Conservation (phyloP, 1,284 basidiomycete genomes). For the Cryptococcus maquisensis region DNA sequence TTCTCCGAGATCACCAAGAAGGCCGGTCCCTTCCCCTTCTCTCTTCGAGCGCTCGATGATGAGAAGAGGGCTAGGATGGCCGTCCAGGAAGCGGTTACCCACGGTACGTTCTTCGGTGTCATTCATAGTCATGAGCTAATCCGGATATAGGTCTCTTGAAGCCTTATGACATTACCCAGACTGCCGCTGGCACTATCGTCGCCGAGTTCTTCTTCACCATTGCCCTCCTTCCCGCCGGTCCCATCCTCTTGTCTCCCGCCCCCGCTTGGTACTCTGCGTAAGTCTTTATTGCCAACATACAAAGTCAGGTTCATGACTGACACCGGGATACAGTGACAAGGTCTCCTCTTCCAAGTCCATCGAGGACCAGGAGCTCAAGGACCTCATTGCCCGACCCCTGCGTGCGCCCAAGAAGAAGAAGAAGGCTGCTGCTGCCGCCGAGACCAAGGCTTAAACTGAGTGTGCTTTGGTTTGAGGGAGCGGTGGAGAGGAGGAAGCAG, state of each 20-base stretch:
- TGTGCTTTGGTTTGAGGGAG: too few species aligned
- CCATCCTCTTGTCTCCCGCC: slow-evolving; percentile 58
- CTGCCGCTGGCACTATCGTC: slow-evolving; percentile 71
- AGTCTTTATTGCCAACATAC: slow-evolving; percentile 10
- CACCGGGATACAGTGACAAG: slow-evolving; percentile 53
- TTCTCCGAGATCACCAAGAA: slow-evolving; percentile 98
- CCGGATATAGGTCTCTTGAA: slow-evolving; percentile 36
- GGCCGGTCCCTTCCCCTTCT: slow-evolving; percentile 96
- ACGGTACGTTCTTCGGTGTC: slow-evolving; percentile 54
- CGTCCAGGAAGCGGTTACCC: slow-evolving; percentile 91
- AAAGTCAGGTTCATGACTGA: not conserved
- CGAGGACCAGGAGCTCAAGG: slow-evolving; percentile 79
- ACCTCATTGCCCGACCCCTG: slow-evolving; percentile 69
- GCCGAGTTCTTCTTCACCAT: slow-evolving; percentile 94
- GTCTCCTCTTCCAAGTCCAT: slow-evolving; percentile 84
- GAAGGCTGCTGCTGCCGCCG: slow-evolving; percentile 54
- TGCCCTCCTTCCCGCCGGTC: slow-evolving; percentile 78
- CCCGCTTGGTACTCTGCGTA: slow-evolving; percentile 78
- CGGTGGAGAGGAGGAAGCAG: too few species aligned
- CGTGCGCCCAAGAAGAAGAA: slow-evolving; percentile 89
- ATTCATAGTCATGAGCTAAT: not conserved
- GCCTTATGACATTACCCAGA: slow-evolving; percentile 57
- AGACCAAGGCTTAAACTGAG: slow-evolving; percentile 13
- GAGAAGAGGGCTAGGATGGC: slow-evolving; percentile 94
- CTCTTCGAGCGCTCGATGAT: slow-evolving; percentile 86